These are phyloP conservation scores for Penicillium occitanis DNA, from an alignment of 2,329 filamentous ascomycete genomes.

Conservation along the genomic window DNA sequence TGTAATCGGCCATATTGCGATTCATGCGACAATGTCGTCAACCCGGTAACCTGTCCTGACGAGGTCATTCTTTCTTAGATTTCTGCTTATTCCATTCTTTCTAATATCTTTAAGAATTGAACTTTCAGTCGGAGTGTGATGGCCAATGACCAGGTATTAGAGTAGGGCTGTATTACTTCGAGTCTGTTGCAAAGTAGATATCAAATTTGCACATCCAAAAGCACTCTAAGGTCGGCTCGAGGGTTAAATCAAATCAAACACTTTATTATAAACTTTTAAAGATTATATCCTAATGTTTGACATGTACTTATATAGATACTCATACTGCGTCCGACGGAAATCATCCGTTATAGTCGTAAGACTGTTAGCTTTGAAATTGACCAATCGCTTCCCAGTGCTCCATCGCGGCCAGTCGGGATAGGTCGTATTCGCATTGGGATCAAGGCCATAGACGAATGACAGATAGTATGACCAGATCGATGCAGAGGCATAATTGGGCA, in stretches of 20 bases:
- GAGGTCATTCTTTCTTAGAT: too few species aligned
- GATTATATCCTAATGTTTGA: constrained; percentile 2
- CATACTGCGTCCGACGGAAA: constrained; percentile 49
- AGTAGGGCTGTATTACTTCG: neutral
- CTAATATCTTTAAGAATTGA: too few species aligned
- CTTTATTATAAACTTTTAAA: neutral
- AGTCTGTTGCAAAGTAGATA: too few species aligned
- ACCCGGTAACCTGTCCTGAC: too few species aligned
- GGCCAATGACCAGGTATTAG: neutral
- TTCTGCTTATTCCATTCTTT: too few species aligned
- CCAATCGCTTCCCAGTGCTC: constrained; percentile 51
- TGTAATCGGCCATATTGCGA: too few species aligned
- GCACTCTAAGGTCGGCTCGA: neutral
- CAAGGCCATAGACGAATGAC: constrained; percentile 67
- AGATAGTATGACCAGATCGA: constrained; percentile 69
- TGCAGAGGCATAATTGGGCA: constrained; percentile 51
- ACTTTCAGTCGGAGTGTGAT: too few species aligned
- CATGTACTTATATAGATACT: constrained; percentile 36
- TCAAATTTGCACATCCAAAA: too few species aligned
- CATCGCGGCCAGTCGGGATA: constrained; percentile 57
- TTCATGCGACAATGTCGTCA: too few species aligned
- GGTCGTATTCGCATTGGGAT: constrained; percentile 61
- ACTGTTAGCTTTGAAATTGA: constrained; percentile 48
- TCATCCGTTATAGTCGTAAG: constrained; percentile 47
- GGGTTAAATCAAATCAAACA: neutral